Conservation (phyloP, 805 yeast genomes). For the Saturnispora bothae region DNA sequence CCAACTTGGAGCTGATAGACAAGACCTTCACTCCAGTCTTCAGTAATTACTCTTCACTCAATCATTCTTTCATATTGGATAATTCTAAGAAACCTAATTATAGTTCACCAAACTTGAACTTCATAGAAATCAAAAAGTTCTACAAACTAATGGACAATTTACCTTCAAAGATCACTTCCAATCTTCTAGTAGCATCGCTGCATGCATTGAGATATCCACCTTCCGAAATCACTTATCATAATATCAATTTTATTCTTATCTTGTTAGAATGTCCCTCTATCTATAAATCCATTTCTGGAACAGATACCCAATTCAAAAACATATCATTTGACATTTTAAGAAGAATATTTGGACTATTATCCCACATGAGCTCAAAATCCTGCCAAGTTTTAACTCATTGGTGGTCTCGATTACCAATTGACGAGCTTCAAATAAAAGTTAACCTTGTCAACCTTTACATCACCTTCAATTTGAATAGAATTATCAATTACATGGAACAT, state of each 20-base stretch:
- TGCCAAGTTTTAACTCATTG: constrained; percentile 40
- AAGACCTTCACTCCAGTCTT: constrained; percentile 15
- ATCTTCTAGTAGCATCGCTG: constrained; percentile 41
- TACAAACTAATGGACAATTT: constrained; percentile 37
- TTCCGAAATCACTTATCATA: constrained; percentile 29
- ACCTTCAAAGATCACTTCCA: constrained; percentile 47
- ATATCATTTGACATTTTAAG: constrained; percentile 62
- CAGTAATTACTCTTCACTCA: constrained; percentile 36
- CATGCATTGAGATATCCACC: constrained; percentile 44
- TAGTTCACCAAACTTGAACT: constrained; percentile 42
- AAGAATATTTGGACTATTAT: constrained; percentile 56
- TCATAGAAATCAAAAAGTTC: constrained; percentile 33
- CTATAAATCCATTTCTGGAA: constrained; percentile 32
- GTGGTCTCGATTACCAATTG: constrained; percentile 37
- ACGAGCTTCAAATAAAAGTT: constrained; percentile 41
- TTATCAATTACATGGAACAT: no score
- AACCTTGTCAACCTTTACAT: constrained; percentile 67
- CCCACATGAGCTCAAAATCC: constrained; percentile 34
- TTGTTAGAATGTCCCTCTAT: constrained; percentile 61
- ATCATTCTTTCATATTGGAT: constrained; percentile 41
- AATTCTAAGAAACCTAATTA: constrained; percentile 16
- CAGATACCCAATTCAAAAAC: constrained; percentile 34
- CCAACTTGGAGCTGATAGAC: background rate
- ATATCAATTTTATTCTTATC: constrained; percentile 51
- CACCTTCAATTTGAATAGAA: constrained; percentile 60